phyloP scores from a whole-genome alignment of 2,329 filamentous ascomycete genomes.

The Aureobasidium sp. region DNA sequence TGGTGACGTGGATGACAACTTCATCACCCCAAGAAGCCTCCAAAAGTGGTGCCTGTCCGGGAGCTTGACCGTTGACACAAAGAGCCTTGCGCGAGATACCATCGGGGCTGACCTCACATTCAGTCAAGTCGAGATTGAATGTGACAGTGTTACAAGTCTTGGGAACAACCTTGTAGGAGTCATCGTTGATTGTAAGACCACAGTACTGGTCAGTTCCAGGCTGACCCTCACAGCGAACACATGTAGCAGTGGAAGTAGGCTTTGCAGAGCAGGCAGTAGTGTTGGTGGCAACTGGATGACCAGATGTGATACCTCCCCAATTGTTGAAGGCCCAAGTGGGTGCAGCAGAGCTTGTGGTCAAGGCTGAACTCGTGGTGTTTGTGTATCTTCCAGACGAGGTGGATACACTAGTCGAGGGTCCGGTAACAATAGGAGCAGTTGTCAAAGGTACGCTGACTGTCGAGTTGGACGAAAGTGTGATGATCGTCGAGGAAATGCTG shows the following conservation, averaged over 20 bases:
- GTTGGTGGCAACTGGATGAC: conserved; percentile 13
- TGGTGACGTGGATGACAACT: conserved; percentile 29
- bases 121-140: conserved; percentile 9
- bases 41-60: conserved; percentile 6
- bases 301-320: conserved; percentile 9
- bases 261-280: conserved; percentile 7
- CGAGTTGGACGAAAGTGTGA: not conserved
- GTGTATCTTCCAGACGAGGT: not conserved
- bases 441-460: not conserved
- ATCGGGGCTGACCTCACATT: conserved; percentile 10
- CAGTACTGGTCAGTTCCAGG: conserved; percentile 15
- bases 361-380: conserved; percentile 7
- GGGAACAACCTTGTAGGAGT: conserved; percentile 10
- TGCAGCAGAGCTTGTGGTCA: conserved; percentile 10
- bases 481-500: not conserved
- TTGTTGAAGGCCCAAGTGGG: not conserved
- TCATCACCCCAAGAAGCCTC: conserved; percentile 28
- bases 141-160: conserved; percentile 11
- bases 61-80: conserved; percentile 12
- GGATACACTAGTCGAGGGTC: not conserved
- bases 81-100: conserved; percentile 11
- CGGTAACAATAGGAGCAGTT: conserved; percentile 10
- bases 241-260: conserved; percentile 13
- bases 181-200: conserved; percentile 4
- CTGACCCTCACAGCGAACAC: conserved; percentile 14